Evolutionary conservation across 495 filamentous ascomycete species (phyloP), one percentile per base, ranked within the genome.

Genomic region (Xylaria curta): DNA sequence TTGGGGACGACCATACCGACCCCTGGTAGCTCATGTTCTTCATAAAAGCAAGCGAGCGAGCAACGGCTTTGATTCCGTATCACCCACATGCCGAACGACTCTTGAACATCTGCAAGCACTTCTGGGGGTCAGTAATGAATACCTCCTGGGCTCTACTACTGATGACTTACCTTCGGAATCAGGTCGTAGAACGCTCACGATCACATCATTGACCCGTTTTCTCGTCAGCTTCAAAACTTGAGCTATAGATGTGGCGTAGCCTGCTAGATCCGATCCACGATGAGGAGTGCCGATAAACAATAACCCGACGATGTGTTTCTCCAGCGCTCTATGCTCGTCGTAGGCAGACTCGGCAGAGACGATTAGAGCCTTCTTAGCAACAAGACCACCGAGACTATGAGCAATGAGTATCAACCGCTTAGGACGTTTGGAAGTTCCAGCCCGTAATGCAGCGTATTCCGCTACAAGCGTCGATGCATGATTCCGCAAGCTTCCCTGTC

Each of bases 1-100:
- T 70, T 65, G 13, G 81, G 79, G 53, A 75, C 69, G 40, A 73
- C 38, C 46, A 74, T 62, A 24, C 69, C 73, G 47, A 73, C 47
- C 15, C 33, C 69, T 15, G 59, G 49, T 8, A 74, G n/a, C 17
- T 74, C 72, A 36, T 69, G 49, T 49, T 76, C 71, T 44, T 74
- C 74, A 53, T 59, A 74, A 44, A 63, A 76, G 47, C 71, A 77
- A 12, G 71, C 72, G 38, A 75, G 54, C 12, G 9, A 61, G 36
- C 21, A 62, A 46, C 54, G 54, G 46, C 17, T 44, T 56, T 36
- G 24, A 28, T 70, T 70, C 38, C 56, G 28, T 46, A 46, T 3
- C 4, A 53, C 17, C 68, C 56, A 69, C 66, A 36, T 59, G n/a
- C 51, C 28, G 33, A 70, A 64, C 5, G 66, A 65, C 28, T 24